These are phyloP conservation scores for Syzygium grande DNA, from an alignment of 345 rosid genomes.

Conservation along the genomic window DNA sequence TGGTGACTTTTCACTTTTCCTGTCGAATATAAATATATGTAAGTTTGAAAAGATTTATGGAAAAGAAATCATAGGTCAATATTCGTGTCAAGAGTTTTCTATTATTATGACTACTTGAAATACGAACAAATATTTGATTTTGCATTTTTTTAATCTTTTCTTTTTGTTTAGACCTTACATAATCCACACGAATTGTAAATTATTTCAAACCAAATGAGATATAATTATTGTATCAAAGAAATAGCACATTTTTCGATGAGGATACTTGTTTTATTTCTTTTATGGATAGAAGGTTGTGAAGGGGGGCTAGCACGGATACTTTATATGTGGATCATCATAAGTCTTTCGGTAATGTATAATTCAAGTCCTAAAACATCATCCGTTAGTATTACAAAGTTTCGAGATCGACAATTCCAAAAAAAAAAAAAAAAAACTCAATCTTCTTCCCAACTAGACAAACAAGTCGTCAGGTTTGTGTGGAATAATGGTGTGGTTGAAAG, in stretches of 20 bases:
- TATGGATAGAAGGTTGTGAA: neutral
- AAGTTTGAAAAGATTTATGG: neutral
- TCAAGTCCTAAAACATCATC: neutral
- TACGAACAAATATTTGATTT: neutral
- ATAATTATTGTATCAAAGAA: neutral
- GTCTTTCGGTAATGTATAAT: neutral
- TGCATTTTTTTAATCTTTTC: neutral
- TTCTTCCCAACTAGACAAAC: neutral
- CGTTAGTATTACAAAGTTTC: neutral
- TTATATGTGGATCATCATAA: neutral
- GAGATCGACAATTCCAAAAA: neutral
- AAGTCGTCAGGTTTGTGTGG: neutral
- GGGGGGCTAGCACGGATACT: neutral
- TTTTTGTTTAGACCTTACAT: neutral
- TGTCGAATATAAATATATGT: neutral
- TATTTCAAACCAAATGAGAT: neutral
- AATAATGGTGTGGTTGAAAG: neutral
- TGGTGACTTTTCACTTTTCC: neutral
- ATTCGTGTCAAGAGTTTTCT: neutral
- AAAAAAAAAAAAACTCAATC: too few relatives aligned
- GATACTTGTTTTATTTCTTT: neutral
- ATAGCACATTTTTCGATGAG: neutral
- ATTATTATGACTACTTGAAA: neutral
- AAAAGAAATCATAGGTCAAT: neutral
- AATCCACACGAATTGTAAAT: neutral